Conservation (phyloP, 2,329 filamentous ascomycete species). For the Alternaria panax region DNA sequence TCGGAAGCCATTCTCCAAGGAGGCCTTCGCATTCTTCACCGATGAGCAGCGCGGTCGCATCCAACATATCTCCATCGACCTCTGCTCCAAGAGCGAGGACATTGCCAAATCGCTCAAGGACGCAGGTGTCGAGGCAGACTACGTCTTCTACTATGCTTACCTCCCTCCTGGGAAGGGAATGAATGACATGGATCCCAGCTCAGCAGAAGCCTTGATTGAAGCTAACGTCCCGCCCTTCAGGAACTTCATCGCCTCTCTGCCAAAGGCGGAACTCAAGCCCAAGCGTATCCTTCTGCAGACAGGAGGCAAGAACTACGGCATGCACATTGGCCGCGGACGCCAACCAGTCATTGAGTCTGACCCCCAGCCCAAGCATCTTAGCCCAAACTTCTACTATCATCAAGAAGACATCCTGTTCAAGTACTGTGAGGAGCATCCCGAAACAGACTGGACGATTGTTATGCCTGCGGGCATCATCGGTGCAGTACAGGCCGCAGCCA, state of each 20-base stretch:
- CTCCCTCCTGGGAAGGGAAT: constrained; percentile 12
- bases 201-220: constrained; percentile 13
- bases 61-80: constrained; percentile 20
- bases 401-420: constrained; percentile 18
- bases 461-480: not conserved
- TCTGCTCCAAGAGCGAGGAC: constrained; percentile 6
- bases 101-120: constrained; percentile 15
- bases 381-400: constrained; percentile 23
- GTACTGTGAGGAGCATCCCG: constrained; percentile 10
- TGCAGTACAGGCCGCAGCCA: constrained; percentile 5
- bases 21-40: constrained; percentile 9
- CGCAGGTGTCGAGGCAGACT: constrained; percentile 2
- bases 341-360: constrained; percentile 21
- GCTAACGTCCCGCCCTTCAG: constrained; percentile 17
- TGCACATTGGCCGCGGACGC: constrained; percentile 19
- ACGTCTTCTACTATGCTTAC: constrained; percentile 27
- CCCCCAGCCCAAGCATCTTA: constrained; percentile 21
- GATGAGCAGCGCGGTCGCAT: constrained; percentile 11
- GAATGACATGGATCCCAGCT: constrained; percentile 12
- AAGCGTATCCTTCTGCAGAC: constrained; percentile 23
- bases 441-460: constrained; percentile 18
- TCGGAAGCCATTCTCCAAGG: constrained; percentile 6
- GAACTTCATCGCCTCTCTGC: constrained; percentile 15
- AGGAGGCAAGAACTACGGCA: constrained; percentile 21
- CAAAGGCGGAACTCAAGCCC: constrained; percentile 11